These are phyloP conservation scores for Podospora sp. DNA, from an alignment of 495 filamentous ascomycete species.

Conservation along the genomic window DNA sequence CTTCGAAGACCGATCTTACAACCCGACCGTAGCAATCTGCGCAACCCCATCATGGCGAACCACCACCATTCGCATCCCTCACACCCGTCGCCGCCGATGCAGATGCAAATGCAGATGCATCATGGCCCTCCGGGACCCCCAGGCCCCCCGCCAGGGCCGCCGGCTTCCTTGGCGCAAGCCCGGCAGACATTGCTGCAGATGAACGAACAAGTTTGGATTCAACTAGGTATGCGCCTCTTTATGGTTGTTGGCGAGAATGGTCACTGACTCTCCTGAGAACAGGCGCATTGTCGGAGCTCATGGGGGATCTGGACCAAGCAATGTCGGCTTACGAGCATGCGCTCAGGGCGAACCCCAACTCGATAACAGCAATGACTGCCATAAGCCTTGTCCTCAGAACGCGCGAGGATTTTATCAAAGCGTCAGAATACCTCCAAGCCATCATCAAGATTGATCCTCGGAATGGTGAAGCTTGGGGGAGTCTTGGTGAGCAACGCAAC, in stretches of 20 bases:
- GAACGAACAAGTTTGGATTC: constrained; percentile 92
- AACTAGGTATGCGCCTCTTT: constrained; percentile 70
- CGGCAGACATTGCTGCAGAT: constrained; percentile 51
- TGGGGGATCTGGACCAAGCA: constrained; percentile 86
- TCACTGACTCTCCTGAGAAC: constrained; percentile 29
- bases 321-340: constrained; percentile 88
- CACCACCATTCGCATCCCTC: constrained; percentile 61
- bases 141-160: constrained; percentile 41
- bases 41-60: constrained; percentile 48
- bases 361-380: constrained; percentile 89
- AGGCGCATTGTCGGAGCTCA: constrained; percentile 85
- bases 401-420: constrained; percentile 91
- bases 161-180: constrained; percentile 39
- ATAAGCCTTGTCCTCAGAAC: constrained; percentile 89
- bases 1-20: not conserved
- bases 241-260: constrained; percentile 7
- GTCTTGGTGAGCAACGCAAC: constrained; percentile 65
- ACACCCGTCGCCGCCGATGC: constrained; percentile 58
- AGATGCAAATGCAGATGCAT: constrained; percentile 62
- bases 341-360: constrained; percentile 83
- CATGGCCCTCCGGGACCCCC: constrained; percentile 54
- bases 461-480: constrained; percentile 97
- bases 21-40: not conserved
- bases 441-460: constrained; percentile 86
- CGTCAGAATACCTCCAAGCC: constrained; percentile 87